These are phyloP conservation scores for Botrytis byssoidea DNA, from an alignment of 2,329 filamentous ascomycete genomes.

Conservation along the genomic window DNA sequence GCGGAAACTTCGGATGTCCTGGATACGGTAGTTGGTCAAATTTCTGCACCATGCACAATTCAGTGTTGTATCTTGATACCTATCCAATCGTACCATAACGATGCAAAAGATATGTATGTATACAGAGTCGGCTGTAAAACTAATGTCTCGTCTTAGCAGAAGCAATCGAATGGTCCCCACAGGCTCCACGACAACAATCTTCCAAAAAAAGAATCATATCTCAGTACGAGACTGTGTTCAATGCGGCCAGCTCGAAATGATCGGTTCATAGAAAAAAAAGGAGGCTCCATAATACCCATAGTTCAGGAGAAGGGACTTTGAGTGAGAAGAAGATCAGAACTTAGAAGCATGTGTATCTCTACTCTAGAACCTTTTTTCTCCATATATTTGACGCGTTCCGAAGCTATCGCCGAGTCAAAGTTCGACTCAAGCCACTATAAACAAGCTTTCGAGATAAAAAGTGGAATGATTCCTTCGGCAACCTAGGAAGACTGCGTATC, in stretches of 20 bases:
- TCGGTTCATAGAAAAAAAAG: not conserved
- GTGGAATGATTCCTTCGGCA: not conserved
- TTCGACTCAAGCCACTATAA: not conserved
- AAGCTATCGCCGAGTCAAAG: not conserved
- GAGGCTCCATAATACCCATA: not conserved
- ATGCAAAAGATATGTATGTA: not conserved
- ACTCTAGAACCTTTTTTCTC: constrained; percentile 10
- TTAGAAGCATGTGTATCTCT: not conserved
- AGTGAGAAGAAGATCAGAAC: not conserved
- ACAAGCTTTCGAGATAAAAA: constrained; percentile 4
- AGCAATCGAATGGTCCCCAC: constrained; percentile 11
- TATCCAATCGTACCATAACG: not conserved
- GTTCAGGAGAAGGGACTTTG: constrained; percentile 1
- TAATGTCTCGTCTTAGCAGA: constrained; percentile 2
- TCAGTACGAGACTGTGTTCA: not conserved
- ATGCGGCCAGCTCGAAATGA: constrained; percentile 2
- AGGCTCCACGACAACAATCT: constrained; percentile 11
- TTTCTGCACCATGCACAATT: not conserved
- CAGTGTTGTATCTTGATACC: not conserved
- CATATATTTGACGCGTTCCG: constrained; percentile 12
- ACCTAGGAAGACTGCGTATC: not conserved
- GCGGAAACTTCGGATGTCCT: not conserved
- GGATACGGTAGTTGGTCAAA: constrained; percentile 7
- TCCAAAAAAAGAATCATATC: constrained; percentile 1
- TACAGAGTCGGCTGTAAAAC: constrained; percentile 7